These are phyloP conservation scores for Linaria vulgaris DNA, from an alignment of 257 asterid genomes.

Conservation along the genomic window DNA sequence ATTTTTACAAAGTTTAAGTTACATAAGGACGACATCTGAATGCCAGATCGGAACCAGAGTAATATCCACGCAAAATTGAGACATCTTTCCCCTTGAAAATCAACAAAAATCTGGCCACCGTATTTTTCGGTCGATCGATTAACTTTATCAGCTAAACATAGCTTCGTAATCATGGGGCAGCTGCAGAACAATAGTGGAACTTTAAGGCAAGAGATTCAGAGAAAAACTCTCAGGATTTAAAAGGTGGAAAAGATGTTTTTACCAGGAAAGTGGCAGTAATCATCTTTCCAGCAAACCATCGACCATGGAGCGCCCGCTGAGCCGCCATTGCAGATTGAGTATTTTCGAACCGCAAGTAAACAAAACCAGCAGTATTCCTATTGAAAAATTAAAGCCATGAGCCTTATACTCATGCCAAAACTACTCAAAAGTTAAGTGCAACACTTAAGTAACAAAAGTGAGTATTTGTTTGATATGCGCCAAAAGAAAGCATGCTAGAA, in stretches of 20 bases:
- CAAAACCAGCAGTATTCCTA: slow-evolving; percentile 65
- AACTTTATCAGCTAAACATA: slow-evolving; percentile 43
- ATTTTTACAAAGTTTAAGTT: background rate
- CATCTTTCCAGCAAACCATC: slow-evolving; percentile 87
- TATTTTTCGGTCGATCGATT: slow-evolving; percentile 15
- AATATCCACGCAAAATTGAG: slow-evolving; percentile 5
- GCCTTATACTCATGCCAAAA: background rate
- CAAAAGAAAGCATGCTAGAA: background rate
- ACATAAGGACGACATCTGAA: slow-evolving; percentile 11
- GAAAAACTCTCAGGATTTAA: background rate
- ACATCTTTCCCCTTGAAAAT: background rate
- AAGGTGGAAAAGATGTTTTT: background rate
- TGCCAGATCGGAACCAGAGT: background rate
- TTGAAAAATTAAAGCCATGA: slow-evolving; percentile 14
- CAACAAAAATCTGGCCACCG: background rate
- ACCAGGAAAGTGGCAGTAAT: slow-evolving; percentile 76
- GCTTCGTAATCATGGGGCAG: slow-evolving; percentile 43
- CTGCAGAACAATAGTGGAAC: slow-evolving; percentile 32
- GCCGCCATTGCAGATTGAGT: slow-evolving; percentile 55
- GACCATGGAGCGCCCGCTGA: slow-evolving; percentile 67
- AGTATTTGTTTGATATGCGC: background rate
- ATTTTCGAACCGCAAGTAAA: slow-evolving; percentile 61
- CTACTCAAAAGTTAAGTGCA: background rate
- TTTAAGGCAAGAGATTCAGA: background rate
- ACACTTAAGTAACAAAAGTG: background rate